These are phyloP conservation scores for Pelargonium fulgidum DNA, from an alignment of 441 rosid genomes.

Conservation along the genomic window DNA sequence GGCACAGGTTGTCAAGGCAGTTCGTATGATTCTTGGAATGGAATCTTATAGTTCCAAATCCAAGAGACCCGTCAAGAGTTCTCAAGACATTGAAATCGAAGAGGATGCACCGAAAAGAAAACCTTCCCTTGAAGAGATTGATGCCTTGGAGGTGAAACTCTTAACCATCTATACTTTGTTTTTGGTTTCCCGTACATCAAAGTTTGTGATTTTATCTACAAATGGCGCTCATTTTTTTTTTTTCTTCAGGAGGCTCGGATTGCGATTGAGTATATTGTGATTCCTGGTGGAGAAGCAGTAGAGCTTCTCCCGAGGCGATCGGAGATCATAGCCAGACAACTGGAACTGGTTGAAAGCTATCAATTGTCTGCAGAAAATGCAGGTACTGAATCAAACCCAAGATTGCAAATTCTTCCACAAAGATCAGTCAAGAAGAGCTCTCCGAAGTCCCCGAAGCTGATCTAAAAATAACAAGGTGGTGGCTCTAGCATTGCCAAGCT, in stretches of 20 bases:
- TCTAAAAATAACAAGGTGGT: conserved; percentile 9
- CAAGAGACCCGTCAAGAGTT: conserved; percentile 30
- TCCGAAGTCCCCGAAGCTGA: conserved; percentile 22
- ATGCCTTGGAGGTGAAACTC: conserved; percentile 79
- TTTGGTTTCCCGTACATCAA: conserved; percentile 3
- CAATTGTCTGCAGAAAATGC: conserved; percentile 78
- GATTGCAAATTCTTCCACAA: conserved; percentile 83
- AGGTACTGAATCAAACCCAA: conserved; percentile 67
- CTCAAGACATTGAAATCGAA: conserved; percentile 59
- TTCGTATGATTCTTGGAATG: conserved; percentile 73
- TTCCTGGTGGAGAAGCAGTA: conserved; percentile 91
- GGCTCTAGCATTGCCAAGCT: conserved; percentile 49
- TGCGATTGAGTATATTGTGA: conserved; percentile 88
- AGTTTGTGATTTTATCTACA: background rate
- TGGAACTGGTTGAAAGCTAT: conserved; percentile 83
- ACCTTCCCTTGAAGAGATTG: conserved; percentile 91
- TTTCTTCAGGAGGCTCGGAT: conserved; percentile 93
- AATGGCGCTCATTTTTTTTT: too few relatives aligned
- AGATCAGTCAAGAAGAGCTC: conserved; percentile 42
- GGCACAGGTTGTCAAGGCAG: conserved; percentile 97
- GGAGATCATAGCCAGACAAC: conserved; percentile 72
- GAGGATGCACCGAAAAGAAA: conserved; percentile 77
- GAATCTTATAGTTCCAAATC: conserved; percentile 48
- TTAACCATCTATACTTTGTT: conserved; percentile 7
- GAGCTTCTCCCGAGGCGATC: conserved; percentile 92